A percentile compares a stretch with the other conserved stretches of the same genome.
These are phyloP conservation scores for Dioscorea dumetorum DNA, from an alignment of 106 monocot genomes.

Conservation along the genomic window DNA sequence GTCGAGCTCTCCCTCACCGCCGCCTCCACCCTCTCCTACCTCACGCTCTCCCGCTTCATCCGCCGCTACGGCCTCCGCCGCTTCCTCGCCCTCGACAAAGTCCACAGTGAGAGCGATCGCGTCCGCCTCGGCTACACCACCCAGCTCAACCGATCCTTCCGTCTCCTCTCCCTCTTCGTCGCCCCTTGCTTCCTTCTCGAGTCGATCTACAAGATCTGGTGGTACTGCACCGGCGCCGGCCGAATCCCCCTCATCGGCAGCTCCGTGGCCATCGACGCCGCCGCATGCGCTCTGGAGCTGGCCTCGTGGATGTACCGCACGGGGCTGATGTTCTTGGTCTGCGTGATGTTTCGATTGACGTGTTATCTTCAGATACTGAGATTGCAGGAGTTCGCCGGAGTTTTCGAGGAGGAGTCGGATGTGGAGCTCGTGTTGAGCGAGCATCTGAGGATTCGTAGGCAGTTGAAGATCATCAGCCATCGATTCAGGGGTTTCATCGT, in stretches of 20 bases:
- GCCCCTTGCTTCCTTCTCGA: conserved; percentile 61
- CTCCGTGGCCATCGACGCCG: conserved; percentile 27
- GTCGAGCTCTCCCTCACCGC: conserved; percentile 70
- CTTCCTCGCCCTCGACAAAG: conserved; percentile 66
- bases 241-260: conserved; percentile 52
- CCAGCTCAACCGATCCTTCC: conserved; percentile 63
- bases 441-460: conserved; percentile 55
- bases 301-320: conserved; percentile 82
- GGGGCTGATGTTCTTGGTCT: conserved; percentile 54
- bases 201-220: conserved; percentile 70
- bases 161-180: conserved; percentile 56
- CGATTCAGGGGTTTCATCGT: conserved; percentile 57
- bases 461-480: conserved; percentile 62
- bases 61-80: conserved; percentile 57
- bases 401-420: conserved; percentile 41
- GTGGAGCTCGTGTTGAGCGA: conserved; percentile 46
- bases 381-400: conserved; percentile 57
- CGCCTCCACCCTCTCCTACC: conserved; percentile 52
- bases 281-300: conserved; percentile 55
- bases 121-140: conserved; percentile 45
- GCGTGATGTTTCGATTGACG: conserved; percentile 73
- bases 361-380: conserved; percentile 80
- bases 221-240: conserved; percentile 46
- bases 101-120: conserved; percentile 45
- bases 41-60: conserved; percentile 41